Conservation (phyloP, 495 filamentous ascomycete species). For the Annulohypoxylon bovei region DNA sequence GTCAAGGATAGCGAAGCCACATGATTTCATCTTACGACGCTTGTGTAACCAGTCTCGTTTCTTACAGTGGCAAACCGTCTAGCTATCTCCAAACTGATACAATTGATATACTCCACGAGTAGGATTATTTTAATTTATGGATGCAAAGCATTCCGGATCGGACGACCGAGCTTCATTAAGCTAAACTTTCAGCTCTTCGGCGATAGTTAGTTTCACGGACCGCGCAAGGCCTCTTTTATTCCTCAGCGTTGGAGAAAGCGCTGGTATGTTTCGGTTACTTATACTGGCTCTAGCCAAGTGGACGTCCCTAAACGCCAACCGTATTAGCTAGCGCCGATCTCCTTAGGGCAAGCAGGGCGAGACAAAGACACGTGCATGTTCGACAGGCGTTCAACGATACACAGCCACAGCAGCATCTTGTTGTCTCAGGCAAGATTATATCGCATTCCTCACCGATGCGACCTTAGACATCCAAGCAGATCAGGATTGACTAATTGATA, state of each 20-base stretch:
- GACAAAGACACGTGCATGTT: neutral
- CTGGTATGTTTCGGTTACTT: neutral
- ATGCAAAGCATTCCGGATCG: neutral
- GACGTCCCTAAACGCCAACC: neutral
- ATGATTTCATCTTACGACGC: neutral
- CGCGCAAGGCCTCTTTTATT: neutral
- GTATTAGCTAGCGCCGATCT: neutral
- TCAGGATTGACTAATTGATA: neutral
- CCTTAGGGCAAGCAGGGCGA: neutral
- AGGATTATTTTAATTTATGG: too few species aligned
- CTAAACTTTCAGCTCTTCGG: neutral
- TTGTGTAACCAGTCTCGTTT: neutral
- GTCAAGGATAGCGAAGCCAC: neutral
- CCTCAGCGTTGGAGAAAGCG: neutral
- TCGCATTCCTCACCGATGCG: neutral
- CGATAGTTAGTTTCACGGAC: neutral
- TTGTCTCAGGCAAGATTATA: neutral
- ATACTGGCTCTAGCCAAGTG: neutral
- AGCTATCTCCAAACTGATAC: neutral
- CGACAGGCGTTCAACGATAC: neutral
- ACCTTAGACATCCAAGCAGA: neutral
- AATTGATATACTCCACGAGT: too few species aligned
- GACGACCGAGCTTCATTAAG: neutral
- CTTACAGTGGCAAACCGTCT: neutral
- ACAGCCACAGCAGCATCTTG: neutral